Evolutionary conservation across 306 rosid genomes (phyloP), one percentile per base, ranked within the genome.

Genomic region (Ammopiptanthus mongolicus): DNA sequence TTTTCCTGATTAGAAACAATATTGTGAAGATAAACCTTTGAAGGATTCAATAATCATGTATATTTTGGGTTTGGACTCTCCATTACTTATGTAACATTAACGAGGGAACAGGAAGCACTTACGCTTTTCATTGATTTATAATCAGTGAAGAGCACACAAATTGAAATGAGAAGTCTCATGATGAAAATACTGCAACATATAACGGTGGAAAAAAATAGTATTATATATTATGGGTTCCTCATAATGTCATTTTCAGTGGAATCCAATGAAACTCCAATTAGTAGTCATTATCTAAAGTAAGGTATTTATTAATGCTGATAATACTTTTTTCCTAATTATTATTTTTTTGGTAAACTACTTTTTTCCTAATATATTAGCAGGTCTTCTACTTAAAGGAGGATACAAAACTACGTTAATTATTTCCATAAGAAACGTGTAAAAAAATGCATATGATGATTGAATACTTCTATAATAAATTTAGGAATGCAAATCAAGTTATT

Each of bases 251-350:
- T 74, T 73, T 21, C 48, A 33, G n/a, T 46, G 79, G 84, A 80
- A 80, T 80, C 83, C 83, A 65, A 80, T 80, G 79, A 46, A 55
- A 65, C 33, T 10, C 53, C 33, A 63, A 66, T 64, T 18, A 64
- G 5, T 55, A 10, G 53, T 41, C 51, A 51, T 44, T 19, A 62
- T 62, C 31, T 13, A 8, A 29, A 11, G 41, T 3, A 65, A 52
- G 6, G 39, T 63, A 39, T 36, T 23, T 36, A 25, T 18, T 42
- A 4, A 8, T 17, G 28, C 5, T 55, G 22, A 52, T 12, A 6
- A 53, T n/a, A 6, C 34, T 15, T 36, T 47, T 8, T 7, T 14
- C 23, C 50, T 22, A 34, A 33, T 33, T 34, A n/a, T n/a, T n/a
- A n/a, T n/a, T n/a, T n/a, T n/a, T n/a, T n/a, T n/a, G n/a, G n/a